These are phyloP conservation scores for Ambrosia trifida DNA, from an alignment of 129 eudicot species.

Conservation along the genomic window DNA sequence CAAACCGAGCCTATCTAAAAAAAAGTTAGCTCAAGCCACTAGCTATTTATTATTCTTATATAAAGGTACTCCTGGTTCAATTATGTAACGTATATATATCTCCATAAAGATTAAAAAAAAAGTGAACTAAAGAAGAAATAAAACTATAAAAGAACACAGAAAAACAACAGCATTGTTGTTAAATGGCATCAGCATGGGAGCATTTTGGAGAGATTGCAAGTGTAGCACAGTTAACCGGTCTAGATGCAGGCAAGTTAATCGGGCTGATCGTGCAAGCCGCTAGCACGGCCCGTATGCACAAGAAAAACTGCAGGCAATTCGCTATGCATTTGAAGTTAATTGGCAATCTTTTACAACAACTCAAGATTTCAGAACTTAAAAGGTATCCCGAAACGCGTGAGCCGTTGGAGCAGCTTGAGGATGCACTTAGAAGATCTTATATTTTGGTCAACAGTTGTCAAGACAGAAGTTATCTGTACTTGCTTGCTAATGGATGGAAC, in stretches of 20 bases:
- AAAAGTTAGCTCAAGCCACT: too few relatives aligned
- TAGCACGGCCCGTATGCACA: constrained; percentile 82
- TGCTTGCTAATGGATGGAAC: constrained; percentile 35
- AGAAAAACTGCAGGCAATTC: constrained; percentile 80
- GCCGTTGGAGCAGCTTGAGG: constrained; percentile 85
- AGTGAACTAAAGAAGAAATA: too few relatives aligned
- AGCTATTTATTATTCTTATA: too few relatives aligned
- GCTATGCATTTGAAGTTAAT: constrained; percentile 78
- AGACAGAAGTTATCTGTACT: constrained; percentile 51
- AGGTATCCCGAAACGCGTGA: constrained; percentile 82
- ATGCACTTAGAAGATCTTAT: constrained; percentile 79
- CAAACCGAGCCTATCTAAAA: too few relatives aligned
- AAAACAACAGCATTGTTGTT: neutral
- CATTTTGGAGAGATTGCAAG: constrained; percentile 71
- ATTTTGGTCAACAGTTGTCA: constrained; percentile 79
- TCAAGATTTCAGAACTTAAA: constrained; percentile 70
- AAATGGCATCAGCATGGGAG: constrained; percentile 54
- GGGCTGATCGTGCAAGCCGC: constrained; percentile 83
- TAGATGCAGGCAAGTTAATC: constrained; percentile 69
- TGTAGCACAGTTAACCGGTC: constrained; percentile 72
- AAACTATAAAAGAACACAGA: too few relatives aligned
- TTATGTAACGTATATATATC: too few relatives aligned
- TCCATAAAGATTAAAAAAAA: too few relatives aligned
- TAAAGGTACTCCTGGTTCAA: too few relatives aligned
- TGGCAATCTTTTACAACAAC: constrained; percentile 69